phyloP scores from a whole-genome alignment of 768 basidiomycete genomes.

The Gloeostereum incarnatum region DNA sequence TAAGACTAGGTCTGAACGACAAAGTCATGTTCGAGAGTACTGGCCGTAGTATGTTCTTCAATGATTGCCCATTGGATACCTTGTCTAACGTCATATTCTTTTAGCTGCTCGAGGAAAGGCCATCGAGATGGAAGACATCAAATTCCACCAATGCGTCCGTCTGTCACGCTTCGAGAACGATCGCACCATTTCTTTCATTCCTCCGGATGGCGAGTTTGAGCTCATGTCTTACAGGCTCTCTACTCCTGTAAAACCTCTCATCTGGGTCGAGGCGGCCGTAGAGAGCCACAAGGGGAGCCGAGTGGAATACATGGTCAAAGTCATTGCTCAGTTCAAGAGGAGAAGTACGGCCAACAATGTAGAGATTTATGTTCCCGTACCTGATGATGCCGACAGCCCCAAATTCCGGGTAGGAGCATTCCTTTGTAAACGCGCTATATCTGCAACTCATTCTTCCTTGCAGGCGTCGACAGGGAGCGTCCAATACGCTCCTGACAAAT shows the following conservation, averaged over 20 bases:
- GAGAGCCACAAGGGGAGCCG: constrained; percentile 92
- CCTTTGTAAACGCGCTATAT: constrained; percentile 1
- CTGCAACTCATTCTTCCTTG: background rate
- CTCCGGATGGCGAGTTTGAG: constrained; percentile 98
- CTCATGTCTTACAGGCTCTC: constrained; percentile 97
- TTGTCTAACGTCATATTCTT: constrained; percentile 1
- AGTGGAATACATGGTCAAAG: constrained; percentile 94
- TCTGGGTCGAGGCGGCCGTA: constrained; percentile 96
- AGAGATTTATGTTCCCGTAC: constrained; percentile 97
- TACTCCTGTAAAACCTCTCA: constrained; percentile 92
- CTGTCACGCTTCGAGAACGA: constrained; percentile 97
- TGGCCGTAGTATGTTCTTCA: constrained; percentile 66
- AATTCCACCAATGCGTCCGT: constrained; percentile 99
- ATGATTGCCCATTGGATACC: background rate
- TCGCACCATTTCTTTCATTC: constrained; percentile 97
- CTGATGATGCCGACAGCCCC: constrained; percentile 96
- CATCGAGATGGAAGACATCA: constrained; percentile 99
- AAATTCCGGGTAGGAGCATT: constrained; percentile 75
- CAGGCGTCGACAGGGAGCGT: constrained; percentile 94
- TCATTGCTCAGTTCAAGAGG: constrained; percentile 95
- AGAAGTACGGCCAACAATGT: constrained; percentile 97
- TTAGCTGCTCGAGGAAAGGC: constrained; percentile 89
- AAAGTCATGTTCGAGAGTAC: constrained; percentile 99
- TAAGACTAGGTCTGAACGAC: constrained; percentile 92
- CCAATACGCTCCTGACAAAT: constrained; percentile 96